These are phyloP conservation scores for Penicillium sp. DNA, from an alignment of 2,329 filamentous ascomycete species.

Conservation along the genomic window DNA sequence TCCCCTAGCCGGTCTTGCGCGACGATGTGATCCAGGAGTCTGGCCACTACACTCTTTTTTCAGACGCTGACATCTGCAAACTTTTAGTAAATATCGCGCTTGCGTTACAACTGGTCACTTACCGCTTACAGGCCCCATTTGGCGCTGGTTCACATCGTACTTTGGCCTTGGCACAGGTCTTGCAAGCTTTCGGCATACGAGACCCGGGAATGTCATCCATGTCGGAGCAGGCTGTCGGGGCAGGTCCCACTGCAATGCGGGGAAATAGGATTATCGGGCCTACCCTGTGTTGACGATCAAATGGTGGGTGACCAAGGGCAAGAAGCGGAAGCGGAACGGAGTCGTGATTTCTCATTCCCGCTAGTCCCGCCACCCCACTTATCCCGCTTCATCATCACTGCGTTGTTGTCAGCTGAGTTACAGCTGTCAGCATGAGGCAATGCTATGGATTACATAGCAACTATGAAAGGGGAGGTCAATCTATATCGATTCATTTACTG, in stretches of 20 bases:
- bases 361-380: background rate
- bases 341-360: background rate
- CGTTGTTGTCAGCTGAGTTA: too few relatives aligned
- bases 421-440: too few relatives aligned
- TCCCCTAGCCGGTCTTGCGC: slow-evolving; percentile 1
- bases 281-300: background rate
- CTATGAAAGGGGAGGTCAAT: too few relatives aligned
- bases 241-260: background rate
- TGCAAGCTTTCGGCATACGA: slow-evolving; percentile 20
- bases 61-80: slow-evolving; percentile 28
- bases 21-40: slow-evolving; percentile 26
- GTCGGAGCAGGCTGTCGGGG: background rate
- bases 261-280: background rate
- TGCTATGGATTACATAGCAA: too few relatives aligned
- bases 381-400: background rate
- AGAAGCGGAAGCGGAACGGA: slow-evolving; percentile 1
- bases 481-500: background rate
- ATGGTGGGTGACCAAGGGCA: background rate
- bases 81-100: background rate
- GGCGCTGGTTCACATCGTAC: slow-evolving; percentile 19
- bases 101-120: background rate
- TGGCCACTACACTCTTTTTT: slow-evolving; percentile 27
- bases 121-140: slow-evolving; percentile 18
- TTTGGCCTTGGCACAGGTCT: slow-evolving; percentile 23
- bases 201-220: slow-evolving; percentile 11